phyloP scores from a whole-genome alignment of 129 eudicot genomes.

The Kitagawia praeruptora region DNA sequence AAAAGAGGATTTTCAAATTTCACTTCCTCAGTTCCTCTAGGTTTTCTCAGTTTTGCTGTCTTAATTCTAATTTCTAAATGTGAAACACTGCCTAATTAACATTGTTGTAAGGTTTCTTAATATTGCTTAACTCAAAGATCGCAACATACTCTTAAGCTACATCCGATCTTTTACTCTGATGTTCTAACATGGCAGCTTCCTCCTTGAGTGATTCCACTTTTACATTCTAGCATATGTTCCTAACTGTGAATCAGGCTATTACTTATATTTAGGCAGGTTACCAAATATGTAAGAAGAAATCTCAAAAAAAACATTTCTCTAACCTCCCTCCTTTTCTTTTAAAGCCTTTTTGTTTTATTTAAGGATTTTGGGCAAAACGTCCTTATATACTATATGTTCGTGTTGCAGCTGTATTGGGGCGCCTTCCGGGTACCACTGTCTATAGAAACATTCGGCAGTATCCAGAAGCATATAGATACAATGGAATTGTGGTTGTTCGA shows the following conservation, averaged over 20 bases:
- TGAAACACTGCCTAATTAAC: background rate
- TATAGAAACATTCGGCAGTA: constrained; percentile 86
- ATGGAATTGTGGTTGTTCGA: constrained; percentile 91
- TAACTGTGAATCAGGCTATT: background rate
- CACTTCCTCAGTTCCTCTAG: background rate
- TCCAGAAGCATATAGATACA: constrained; percentile 89
- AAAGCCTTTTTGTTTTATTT: background rate
- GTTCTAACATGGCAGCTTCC: background rate
- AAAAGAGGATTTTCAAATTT: background rate
- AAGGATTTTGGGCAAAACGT: background rate
- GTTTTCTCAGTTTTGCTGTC: background rate
- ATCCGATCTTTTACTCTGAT: background rate
- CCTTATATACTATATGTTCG: constrained; percentile 7
- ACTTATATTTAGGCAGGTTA: background rate
- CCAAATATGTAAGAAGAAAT: background rate
- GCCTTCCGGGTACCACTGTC: constrained; percentile 97
- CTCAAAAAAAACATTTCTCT: background rate
- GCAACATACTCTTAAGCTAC: too few species aligned
- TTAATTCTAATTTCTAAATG: background rate
- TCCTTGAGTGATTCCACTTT: background rate
- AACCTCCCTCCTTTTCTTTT: background rate
- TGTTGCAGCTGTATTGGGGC: constrained; percentile 90
- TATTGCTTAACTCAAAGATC: background rate
- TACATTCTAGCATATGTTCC: background rate
- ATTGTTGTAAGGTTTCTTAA: background rate